These are phyloP conservation scores for Ploettnerulaceae sp. DNA, from an alignment of 2,329 filamentous ascomycete species.

Conservation along the genomic window DNA sequence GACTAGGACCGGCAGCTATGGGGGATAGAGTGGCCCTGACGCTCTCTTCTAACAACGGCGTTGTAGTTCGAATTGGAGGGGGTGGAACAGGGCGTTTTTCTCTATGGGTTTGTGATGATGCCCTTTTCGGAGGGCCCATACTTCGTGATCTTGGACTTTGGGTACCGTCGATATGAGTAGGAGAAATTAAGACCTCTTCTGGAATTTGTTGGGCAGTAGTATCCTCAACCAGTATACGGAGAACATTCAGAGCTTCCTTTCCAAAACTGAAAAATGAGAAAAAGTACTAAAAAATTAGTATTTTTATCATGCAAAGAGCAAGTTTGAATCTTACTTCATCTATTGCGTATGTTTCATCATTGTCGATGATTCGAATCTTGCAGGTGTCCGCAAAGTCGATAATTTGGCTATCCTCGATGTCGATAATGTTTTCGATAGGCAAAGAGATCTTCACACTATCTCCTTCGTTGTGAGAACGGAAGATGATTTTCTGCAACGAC, in stretches of 20 bases:
- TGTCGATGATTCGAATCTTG: slow-evolving; percentile 89
- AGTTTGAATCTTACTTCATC: slow-evolving; percentile 63
- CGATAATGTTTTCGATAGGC: slow-evolving; percentile 82
- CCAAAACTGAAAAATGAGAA: slow-evolving; percentile 92
- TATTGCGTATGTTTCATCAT: slow-evolving; percentile 88
- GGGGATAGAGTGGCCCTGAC: slow-evolving; percentile 59
- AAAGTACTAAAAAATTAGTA: slow-evolving; percentile 62
- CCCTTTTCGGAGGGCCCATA: slow-evolving; percentile 22
- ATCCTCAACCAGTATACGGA: slow-evolving; percentile 44
- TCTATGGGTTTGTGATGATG: slow-evolving; percentile 20
- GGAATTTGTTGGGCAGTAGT: slow-evolving; percentile 33
- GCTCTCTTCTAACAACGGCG: slow-evolving; percentile 43
- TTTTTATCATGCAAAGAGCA: neutral
- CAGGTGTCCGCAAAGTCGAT: slow-evolving; percentile 89
- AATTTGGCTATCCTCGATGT: slow-evolving; percentile 87
- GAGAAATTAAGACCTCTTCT: slow-evolving; percentile 28
- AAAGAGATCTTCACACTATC: slow-evolving; percentile 95
- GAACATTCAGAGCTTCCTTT: slow-evolving; percentile 73
- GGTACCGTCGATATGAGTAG: slow-evolving; percentile 15
- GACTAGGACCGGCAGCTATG: slow-evolving; percentile 41
- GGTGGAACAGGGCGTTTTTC: slow-evolving; percentile 14
- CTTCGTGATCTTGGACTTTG: slow-evolving; percentile 21
- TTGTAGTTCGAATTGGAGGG: slow-evolving; percentile 24
- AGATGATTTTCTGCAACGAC: slow-evolving; percentile 88
- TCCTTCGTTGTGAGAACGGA: slow-evolving; percentile 90